These are phyloP conservation scores for Chrysosporium queenslandicum DNA, from an alignment of 2,329 filamentous ascomycete species.

Conservation along the genomic window DNA sequence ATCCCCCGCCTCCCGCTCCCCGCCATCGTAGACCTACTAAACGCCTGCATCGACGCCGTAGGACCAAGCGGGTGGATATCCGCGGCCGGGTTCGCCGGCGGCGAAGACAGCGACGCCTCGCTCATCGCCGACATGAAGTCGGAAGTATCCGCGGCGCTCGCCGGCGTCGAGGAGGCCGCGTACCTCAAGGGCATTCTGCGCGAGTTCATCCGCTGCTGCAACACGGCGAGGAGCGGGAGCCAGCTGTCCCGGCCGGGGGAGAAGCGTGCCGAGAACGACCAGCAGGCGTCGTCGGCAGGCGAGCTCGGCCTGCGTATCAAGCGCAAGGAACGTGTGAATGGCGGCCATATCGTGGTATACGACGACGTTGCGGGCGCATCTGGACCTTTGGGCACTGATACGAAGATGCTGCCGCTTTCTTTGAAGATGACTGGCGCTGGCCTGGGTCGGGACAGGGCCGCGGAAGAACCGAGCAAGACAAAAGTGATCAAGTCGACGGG, in stretches of 20 bases:
- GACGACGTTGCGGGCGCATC: slow-evolving; percentile 4
- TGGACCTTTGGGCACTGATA: slow-evolving; percentile 3
- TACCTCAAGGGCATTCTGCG: slow-evolving; percentile 40
- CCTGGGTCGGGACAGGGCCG: slow-evolving; percentile 37
- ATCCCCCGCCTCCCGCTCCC: slow-evolving; percentile 31
- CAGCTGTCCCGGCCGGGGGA: background rate
- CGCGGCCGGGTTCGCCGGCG: slow-evolving; percentile 27
- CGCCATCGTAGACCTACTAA: slow-evolving; percentile 35
- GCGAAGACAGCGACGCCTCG: slow-evolving; percentile 32
- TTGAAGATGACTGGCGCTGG: slow-evolving; percentile 46
- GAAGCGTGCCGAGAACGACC: background rate
- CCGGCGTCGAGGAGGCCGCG: slow-evolving; percentile 40
- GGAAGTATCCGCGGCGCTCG: slow-evolving; percentile 40
- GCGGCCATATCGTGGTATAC: slow-evolving; percentile 28
- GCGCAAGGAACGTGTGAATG: slow-evolving; percentile 29
- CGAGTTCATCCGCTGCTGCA: slow-evolving; percentile 37
- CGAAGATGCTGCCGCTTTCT: slow-evolving; percentile 58
- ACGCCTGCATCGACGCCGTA: slow-evolving; percentile 39
- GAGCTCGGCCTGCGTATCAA: slow-evolving; percentile 22
- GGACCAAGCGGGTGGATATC: slow-evolving; percentile 41
- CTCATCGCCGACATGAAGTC: slow-evolving; percentile 41
- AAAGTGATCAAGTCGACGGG: slow-evolving; percentile 54
- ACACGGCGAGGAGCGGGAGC: slow-evolving; percentile 15
- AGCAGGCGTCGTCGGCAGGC: slow-evolving; percentile 14
- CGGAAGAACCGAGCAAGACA: slow-evolving; percentile 37